Percentiles rank a stretch among this genome's conserved stretches.
These are phyloP conservation scores for Colletotrichum lindemuthianum DNA, from an alignment of 2,329 filamentous ascomycete genomes.

Conservation along the genomic window DNA sequence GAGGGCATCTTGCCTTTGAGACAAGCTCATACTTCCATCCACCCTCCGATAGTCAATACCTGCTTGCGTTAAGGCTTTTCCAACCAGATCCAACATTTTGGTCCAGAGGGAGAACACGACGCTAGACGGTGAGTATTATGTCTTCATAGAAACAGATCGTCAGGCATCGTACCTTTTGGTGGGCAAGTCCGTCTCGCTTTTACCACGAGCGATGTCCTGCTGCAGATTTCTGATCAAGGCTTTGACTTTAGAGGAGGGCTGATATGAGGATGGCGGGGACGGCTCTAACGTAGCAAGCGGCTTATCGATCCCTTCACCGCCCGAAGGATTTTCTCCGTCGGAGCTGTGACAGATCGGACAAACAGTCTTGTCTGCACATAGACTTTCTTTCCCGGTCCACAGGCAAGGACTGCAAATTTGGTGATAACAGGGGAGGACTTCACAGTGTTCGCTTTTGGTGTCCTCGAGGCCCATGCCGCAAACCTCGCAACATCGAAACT, in stretches of 20 bases:
- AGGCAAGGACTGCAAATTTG: not conserved
- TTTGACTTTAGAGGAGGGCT: not conserved
- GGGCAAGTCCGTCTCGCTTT: not conserved
- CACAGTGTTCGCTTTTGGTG: not conserved
- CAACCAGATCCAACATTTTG: not conserved
- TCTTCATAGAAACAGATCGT: not conserved
- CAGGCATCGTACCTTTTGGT: not conserved
- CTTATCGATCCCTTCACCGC: too few species aligned
- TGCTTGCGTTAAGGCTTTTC: not conserved
- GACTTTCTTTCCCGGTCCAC: not conserved
- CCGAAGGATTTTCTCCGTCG: not conserved
- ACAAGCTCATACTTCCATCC: not conserved
- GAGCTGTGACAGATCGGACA: not conserved
- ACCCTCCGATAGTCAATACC: not conserved
- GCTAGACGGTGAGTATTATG: not conserved
- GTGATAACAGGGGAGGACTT: not conserved
- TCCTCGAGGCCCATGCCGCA: not conserved
- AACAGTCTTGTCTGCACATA: not conserved
- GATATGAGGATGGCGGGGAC: not conserved
- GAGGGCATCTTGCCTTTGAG: not conserved
- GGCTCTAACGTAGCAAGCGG: too few species aligned
- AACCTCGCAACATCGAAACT: not conserved
- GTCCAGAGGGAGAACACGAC: not conserved
- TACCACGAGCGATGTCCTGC: not conserved
- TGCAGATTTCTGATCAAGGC: not conserved